Base-by-base conservation (phyloP, 306 rosid species). In the Prunus campanulata region DNA sequence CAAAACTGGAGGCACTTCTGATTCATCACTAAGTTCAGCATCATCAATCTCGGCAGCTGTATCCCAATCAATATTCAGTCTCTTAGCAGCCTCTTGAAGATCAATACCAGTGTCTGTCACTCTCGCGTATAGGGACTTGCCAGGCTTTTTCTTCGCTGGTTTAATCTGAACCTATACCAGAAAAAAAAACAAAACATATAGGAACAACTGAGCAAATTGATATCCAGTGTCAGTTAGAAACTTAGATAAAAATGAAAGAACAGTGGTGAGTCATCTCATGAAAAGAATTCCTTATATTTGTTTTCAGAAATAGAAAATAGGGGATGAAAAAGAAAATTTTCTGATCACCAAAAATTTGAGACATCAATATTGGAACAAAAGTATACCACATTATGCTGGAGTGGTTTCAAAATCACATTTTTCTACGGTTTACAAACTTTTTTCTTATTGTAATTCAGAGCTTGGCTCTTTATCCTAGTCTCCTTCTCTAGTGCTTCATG, bases 31-130 rank as follows among this genome's bases (percentile, higher is more conserved):
- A 24, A 2, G 80, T 71, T 79, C 82, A 27, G 76, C 52, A 57
- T 89, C 97, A 49, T 89, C 96, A 72, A 92, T 80, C 79, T 95
- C 97, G 66, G 99, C 97, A 25, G 97, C 99, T 65, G 97, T 79
- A 87, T 95, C 97, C 99, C 99, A 95, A 77, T 95, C 99, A 65
- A 13, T 44, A 14, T 92, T 90, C 74, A 95, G 83, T 77, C 88
- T 89, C 86, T 85, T 92, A 25, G 99, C 99, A 76, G 90, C 97
- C 83, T 80, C 86, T 80, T 78, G 64, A 76, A 94, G 97, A 88
- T 95, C 77, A 8, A 95, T 79, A 79, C 99, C 97, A 1, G 97
- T 95, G 83, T 90, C 97, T 0, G 99, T 92, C 59, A 90, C 90
- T 83, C 84, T 88, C 49, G 97, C 99, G 78, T 95, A 95, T 7